Evolutionary conservation across 371 early-diverging fungal species (phyloP), one percentile per base, ranked within the genome.

Genomic region (Syncephalastrum monosporum): DNA sequence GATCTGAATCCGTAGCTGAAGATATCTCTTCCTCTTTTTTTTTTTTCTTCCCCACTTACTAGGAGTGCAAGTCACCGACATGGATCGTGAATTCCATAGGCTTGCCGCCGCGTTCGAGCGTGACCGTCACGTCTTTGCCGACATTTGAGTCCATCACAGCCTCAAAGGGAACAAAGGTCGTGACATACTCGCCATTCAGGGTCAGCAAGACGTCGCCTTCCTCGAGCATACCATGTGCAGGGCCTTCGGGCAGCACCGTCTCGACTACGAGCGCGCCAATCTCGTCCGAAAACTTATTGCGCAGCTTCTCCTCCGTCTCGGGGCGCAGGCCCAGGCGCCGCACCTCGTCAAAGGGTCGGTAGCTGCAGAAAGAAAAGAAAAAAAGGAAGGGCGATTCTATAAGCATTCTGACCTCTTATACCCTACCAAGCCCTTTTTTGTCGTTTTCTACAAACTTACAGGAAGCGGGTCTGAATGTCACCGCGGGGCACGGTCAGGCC

Each of bases 191-290:
- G 5, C 86, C 91, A 61, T 96, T 90, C 38, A 95, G 80, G 1
- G 85, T 76, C 5, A 95, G 61, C n/a, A 90, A 71, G 17, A 97
- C 85, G 71, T 97, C 97, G 16, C 96, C 95, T 55, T 91, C 89
- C 47, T 92, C 89, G 50, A 97, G 64, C 10, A 78, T 64, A 2
- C 79, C 82, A 23, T 77, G 64, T 1, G 92, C 91, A 10, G 96
- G 96, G 0, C 95, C 95, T 47, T 86, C 79, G 17, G 94, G 96
- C 13, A 94, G 65, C 0, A 94, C 92, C 0, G 84, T 79, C 57
- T 92, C 91, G 0, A 84, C 91, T 0, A 89, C 88, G 12, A 97
- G 82, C 83, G 96, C 87, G 41, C 97, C 96, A 68, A 92, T 93
- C 57, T 92, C 94, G 15, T 80, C 82, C 0, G 90, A 85, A 60